phyloP scores from a whole-genome alignment of 345 rosid genomes.

The Euphorbia pulcherrima region DNA sequence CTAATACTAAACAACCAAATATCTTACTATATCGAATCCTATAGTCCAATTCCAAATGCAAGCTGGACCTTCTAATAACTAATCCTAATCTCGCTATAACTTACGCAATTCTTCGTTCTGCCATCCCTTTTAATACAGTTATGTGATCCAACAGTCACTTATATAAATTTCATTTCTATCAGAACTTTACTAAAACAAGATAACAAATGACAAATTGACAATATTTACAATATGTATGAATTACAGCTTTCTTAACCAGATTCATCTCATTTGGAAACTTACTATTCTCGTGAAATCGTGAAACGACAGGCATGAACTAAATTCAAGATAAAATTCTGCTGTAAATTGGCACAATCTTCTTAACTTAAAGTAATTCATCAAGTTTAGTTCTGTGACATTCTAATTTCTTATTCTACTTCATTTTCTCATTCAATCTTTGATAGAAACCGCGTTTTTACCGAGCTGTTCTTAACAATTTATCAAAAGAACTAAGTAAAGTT shows the following conservation, averaged over 20 bases:
- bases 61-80: neutral
- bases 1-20: neutral
- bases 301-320: neutral
- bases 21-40: neutral
- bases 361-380: neutral
- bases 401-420: neutral
- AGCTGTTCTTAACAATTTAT: neutral
- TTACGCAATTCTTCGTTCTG: neutral
- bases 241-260: neutral
- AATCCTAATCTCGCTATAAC: neutral
- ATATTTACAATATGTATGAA: neutral
- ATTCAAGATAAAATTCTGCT: neutral
- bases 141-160: neutral
- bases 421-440: too few relatives aligned
- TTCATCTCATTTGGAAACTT: neutral
- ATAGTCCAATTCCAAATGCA: neutral
- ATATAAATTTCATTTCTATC: neutral
- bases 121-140: neutral
- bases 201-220: neutral
- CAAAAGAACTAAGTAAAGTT: neutral
- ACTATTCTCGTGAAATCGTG: neutral
- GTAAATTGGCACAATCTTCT: neutral
- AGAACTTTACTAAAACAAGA: neutral
- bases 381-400: neutral
- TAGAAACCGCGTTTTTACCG: neutral